Evolutionary conservation across 257 asterid species (phyloP), one percentile per base, ranked within the genome.

Genomic region (Lycium ferocissimum): DNA sequence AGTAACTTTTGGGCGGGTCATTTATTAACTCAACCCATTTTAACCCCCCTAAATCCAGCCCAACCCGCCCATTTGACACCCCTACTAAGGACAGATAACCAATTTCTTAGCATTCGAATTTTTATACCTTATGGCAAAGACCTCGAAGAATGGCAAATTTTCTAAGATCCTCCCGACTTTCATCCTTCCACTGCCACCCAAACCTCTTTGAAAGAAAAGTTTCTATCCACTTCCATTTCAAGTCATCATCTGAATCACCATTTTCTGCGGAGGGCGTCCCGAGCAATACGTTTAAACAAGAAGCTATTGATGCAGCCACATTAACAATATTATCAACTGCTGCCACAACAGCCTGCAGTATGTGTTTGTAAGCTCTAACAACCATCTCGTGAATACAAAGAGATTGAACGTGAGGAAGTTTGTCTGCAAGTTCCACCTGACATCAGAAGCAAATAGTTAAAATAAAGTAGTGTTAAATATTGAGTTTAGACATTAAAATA

Each of bases 331-430:
- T 87, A 85, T 90, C 91, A 87, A 92, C 95, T 82, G 97, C 90
- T 82, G 99, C 97, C 88, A 97, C 93, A 65, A 97, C 99, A 87
- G 98, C 97, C 89, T 93, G 96, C 86, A 97, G 84, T 26, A 92
- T 86, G 88, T 95, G 97, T 95, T 97, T 97, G 85, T 87, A 95
- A 86, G 99, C 97, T 86, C 99, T 96, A 58, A 97, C 93, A 86
- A 95, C 92, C 99, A 97, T 97, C 97, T 97, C 99, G 86, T 97
- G 99, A 84, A 97, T 92, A 87, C 99, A 97, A 85, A 97, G 99
- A 78, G 99, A 95, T 87, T 91, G 98, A 86, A 97, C 94, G 63
- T 97, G 99, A 58, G 99, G 98, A 92, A 97, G 99, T 90, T 95
- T 97, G 87, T 92, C 93, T 12, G 99, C 98, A 86, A 95, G 98